Conservation (phyloP, 345 rosid species). For the Mercurialis annua region DNA sequence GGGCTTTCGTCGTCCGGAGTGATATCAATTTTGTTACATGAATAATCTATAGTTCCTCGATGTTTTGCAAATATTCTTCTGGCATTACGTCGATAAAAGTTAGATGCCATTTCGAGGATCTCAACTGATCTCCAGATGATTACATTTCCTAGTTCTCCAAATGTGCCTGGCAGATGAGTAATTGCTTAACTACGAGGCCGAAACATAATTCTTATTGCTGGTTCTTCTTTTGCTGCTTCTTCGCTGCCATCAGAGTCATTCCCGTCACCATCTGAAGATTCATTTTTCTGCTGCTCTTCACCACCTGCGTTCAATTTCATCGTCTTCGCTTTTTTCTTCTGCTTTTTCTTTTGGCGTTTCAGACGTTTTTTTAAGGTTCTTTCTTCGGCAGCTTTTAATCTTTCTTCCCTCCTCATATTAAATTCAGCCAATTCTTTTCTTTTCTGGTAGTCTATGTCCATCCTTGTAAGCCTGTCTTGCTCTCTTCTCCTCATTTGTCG, state of each 20-base stretch:
- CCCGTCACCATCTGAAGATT: slow-evolving; percentile 44
- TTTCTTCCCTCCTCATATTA: slow-evolving; percentile 76
- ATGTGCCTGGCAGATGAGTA: neutral
- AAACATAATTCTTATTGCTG: neutral
- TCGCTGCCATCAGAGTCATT: slow-evolving; percentile 40
- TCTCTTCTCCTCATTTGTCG: slow-evolving; percentile 96
- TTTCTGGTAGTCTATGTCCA: slow-evolving; percentile 80
- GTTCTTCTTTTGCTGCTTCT: slow-evolving; percentile 31
- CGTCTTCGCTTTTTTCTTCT: slow-evolving; percentile 68
- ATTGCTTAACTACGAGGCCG: neutral
- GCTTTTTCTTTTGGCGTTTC: slow-evolving; percentile 87
- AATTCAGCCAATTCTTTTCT: slow-evolving; percentile 73
- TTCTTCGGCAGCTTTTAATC: slow-evolving; percentile 73
- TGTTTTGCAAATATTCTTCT: neutral
- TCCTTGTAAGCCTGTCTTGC: slow-evolving; percentile 83
- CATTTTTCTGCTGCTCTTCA: slow-evolving; percentile 46
- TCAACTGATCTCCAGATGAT: neutral
- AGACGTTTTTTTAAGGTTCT: slow-evolving; percentile 74
- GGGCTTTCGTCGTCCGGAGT: too few species aligned
- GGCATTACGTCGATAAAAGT: neutral
- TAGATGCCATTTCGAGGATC: neutral
- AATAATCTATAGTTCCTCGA: too few species aligned
- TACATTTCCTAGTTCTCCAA: neutral
- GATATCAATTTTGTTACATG: neutral
- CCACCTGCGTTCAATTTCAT: slow-evolving; percentile 33